Percentiles rank a stretch among this genome's conserved stretches.
phyloP scores from a whole-genome alignment of 108 stramenopile genomes.

The Hondaea fermentalgiana region DNA sequence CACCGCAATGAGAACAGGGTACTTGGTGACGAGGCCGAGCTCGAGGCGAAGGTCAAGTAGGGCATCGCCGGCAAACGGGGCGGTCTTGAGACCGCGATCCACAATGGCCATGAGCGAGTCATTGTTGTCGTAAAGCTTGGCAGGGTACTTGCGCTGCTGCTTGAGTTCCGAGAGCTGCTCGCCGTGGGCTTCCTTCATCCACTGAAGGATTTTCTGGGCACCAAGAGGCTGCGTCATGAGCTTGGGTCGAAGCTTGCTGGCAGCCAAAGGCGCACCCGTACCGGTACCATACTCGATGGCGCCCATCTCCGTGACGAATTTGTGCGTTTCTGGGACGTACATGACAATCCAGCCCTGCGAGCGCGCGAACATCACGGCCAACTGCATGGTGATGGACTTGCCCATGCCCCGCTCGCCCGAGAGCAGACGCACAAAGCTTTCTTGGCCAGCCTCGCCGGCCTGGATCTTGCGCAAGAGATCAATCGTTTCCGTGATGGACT shows the following conservation, averaged over 20 bases:
- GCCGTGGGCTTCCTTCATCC: background rate
- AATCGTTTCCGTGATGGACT: background rate
- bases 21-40: background rate
- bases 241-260: background rate
- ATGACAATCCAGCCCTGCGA: constrained; percentile 17
- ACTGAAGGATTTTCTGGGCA: background rate
- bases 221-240: background rate
- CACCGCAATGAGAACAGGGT: constrained; percentile 23
- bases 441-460: background rate
- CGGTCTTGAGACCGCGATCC: constrained; percentile 8
- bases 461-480: background rate
- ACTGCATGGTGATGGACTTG: background rate
- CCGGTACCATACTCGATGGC: background rate
- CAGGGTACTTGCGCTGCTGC: constrained; percentile 10
- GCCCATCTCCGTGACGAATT: background rate
- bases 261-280: background rate
- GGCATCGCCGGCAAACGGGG: background rate
- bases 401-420: constrained; percentile 25
- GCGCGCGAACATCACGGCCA: constrained; percentile 3
- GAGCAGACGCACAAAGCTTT: background rate
- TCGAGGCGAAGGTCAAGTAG: background rate
- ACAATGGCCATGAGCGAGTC: background rate
- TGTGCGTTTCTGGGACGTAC: background rate
- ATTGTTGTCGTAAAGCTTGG: background rate
- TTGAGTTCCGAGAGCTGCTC: background rate